Evolutionary conservation across 202 grass and related monocot genomes (phyloP).

Genomic region (Panicum virgatum): DNA sequence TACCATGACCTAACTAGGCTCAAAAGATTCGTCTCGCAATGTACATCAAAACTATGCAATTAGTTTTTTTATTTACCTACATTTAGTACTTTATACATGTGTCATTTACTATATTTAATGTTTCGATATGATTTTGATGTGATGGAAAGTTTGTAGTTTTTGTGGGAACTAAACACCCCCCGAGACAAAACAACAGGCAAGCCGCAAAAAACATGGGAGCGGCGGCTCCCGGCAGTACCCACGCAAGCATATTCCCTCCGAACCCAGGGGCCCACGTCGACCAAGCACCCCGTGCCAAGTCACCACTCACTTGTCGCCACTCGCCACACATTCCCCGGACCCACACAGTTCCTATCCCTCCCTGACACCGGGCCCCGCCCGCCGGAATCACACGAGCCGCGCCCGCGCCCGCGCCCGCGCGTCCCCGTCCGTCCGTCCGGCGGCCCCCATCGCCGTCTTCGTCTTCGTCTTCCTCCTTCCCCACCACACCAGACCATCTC

Average conservation of each 20-base stretch:
- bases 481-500: neutral
- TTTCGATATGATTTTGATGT: too few species aligned
- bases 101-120: too few species aligned
- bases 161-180: too few species aligned
- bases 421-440: neutral
- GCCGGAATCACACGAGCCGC: neutral
- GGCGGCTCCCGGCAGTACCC: neutral
- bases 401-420: neutral
- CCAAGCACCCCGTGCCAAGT: slow-evolving; percentile 28
- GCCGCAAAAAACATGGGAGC: neutral
- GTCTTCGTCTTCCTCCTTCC: slow-evolving; percentile 3
- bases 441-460: neutral
- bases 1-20: too few species aligned
- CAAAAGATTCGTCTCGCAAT: too few species aligned
- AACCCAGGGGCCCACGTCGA: neutral
- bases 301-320: neutral
- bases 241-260: slow-evolving; percentile 25
- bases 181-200: neutral
- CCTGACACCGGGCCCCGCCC: slow-evolving; percentile 15
- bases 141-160: too few species aligned
- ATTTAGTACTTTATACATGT: too few species aligned
- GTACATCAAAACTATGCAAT: too few species aligned
- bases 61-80: too few species aligned
- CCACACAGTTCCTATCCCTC: slow-evolving; percentile 28
- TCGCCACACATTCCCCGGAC: slow-evolving; percentile 14